Percentiles rank a stretch among this genome's conserved stretches.
Conservation (phyloP, 495 filamentous ascomycete genomes). For the Hypoxylon trugodes region DNA sequence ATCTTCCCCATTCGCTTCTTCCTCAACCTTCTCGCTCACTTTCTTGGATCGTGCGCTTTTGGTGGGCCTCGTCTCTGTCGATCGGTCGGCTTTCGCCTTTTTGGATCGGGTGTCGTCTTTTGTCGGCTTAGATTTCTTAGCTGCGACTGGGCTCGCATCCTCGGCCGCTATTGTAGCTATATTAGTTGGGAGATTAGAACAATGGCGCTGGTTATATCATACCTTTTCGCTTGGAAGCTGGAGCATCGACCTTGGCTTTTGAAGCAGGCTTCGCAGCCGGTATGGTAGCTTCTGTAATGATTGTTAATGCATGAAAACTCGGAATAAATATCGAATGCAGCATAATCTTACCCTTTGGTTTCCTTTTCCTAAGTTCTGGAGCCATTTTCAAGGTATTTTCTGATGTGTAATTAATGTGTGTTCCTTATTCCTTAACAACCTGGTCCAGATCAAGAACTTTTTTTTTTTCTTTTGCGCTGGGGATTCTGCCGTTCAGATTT, state of each 20-base stretch:
- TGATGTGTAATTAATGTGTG: not conserved
- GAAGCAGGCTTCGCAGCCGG: conserved; percentile 60
- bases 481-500: conserved; percentile 45
- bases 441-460: conserved; percentile 5
- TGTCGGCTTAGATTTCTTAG: conserved; percentile 45
- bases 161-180: conserved; percentile 43
- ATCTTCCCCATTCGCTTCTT: conserved; percentile 42
- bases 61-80: conserved; percentile 39
- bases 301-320: conserved; percentile 1
- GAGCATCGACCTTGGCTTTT: conserved; percentile 61
- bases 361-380: conserved; percentile 72
- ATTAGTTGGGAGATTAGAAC: not conserved
- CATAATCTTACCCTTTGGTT: conserved; percentile 71
- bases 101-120: conserved; percentile 38
- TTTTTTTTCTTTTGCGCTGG: conserved; percentile 29
- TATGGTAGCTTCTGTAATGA: conserved; percentile 47
- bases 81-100: conserved; percentile 42
- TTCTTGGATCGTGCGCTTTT: conserved; percentile 38
- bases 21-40: conserved; percentile 37
- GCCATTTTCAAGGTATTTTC: conserved; percentile 63
- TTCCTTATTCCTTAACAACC: not conserved
- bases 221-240: conserved; percentile 64
- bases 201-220: conserved; percentile 6
- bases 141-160: conserved; percentile 52
- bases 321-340: not conserved